Evolutionary conservation across 768 basidiomycete species (phyloP), one percentile per base, ranked within the genome.

Genomic region (Boletus coccyginus): DNA sequence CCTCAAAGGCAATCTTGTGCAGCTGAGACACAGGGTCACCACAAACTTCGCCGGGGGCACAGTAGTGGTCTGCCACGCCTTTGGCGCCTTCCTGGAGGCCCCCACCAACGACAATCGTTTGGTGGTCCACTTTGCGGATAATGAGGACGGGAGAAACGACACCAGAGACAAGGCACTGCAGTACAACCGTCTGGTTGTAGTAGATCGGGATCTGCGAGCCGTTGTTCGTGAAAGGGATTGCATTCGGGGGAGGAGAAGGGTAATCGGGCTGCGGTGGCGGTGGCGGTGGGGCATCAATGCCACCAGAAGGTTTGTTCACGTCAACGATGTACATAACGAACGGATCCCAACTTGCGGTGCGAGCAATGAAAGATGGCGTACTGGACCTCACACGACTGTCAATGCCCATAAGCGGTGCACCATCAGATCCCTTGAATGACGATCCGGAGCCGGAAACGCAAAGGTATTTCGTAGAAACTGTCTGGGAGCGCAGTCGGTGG

Each of bases 271-370:
- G 89, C 1, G 86, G 89, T 5, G 91, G 88, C 16, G 90, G 90
- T 0, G 89, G 88, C 5, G 88, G 86, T 7, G 89, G 85, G 33
- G 85, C 79, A 63, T 91, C 89, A 49, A 89, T 84, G 14, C 86
- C 86, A 31, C 87, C 87, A 19, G 83, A 80, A 19, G 92, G 89
- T 66, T 88, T 89, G 74, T 84, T 87, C 59, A 94, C 90, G 71
- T 98, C 94, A 59, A 97, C 94, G 59, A 97, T 94, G 77, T 97
- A 98, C 82, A 98, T 92, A 65, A 98, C 86, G 74, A 97, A 98
- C 0, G 94, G 89, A 74, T 95, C 91, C 93, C 93, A 95, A 64
- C 89, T 88, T 36, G 90, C 88, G 17, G 93, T 94, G 53, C 90
- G 83, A 27, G 93, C 90, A 65, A 93, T 91, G 71, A 94, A 94